phyloP scores from a whole-genome alignment of 352 stramenopile species.

The Ochromonadaceae sp. region DNA sequence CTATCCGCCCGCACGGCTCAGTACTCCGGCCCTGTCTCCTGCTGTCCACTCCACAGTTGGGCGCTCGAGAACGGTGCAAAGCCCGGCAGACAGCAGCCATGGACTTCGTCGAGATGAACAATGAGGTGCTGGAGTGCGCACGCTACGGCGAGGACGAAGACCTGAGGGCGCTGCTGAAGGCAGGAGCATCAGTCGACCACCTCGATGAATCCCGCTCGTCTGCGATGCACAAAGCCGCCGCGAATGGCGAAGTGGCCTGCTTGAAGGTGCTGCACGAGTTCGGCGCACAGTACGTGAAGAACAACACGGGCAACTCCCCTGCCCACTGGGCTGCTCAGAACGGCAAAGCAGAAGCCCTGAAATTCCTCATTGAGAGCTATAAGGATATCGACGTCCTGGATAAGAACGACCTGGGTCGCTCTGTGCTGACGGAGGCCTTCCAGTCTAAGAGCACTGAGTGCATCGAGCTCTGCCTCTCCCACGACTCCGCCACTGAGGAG shows the following conservation, averaged over 20 bases:
- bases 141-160: constrained; percentile 46
- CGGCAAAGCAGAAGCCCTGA: constrained; percentile 33
- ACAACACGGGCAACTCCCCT: constrained; percentile 42
- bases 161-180: constrained; percentile 33
- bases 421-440: constrained; percentile 52
- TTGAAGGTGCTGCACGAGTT: constrained; percentile 32
- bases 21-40: too few species aligned
- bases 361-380: constrained; percentile 31
- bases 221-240: constrained; percentile 38
- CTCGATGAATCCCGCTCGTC: constrained; percentile 29
- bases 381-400: constrained; percentile 42
- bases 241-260: constrained; percentile 39
- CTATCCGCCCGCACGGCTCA: too few species aligned
- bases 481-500: constrained; percentile 49
- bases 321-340: constrained; percentile 47
- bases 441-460: constrained; percentile 39
- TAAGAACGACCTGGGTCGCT: constrained; percentile 47
- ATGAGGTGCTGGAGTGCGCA: constrained; percentile 45
- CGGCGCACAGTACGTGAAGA: constrained; percentile 20
- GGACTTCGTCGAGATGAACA: constrained; percentile 24
- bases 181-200: constrained; percentile 18
- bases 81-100: not conserved
- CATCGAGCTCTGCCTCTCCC: constrained; percentile 44
- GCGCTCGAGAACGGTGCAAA: too few species aligned
- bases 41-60: too few species aligned